Evolutionary conservation across 768 basidiomycete species (phyloP), one percentile per base, ranked within the genome.

Genomic region (Ramaria sp.): DNA sequence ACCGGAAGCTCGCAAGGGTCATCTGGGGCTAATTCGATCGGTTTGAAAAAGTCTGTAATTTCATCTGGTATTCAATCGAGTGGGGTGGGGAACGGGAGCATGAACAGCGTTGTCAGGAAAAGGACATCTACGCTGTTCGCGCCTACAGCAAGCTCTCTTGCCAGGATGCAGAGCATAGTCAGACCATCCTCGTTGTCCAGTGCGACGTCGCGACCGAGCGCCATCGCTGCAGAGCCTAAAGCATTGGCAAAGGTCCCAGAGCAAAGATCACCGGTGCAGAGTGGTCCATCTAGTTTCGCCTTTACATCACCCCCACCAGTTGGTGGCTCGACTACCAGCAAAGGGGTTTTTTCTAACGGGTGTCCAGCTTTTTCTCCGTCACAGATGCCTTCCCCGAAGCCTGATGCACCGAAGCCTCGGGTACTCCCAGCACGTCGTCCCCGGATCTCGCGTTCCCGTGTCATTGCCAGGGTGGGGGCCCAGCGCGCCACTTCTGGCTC

Each of bases 391-490:
- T 52, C 62, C 62, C 4, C 70, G 69, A 54, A 58, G 62, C 15
- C 56, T 69, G 18, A 18, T 20, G 37, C 32, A 7, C 54, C 53
- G 0, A 55, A 55, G 42, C 55, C 57, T 8, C 50, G 44, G n/a
- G n/a, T n/a, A n/a, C n/a, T n/a, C n/a, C n/a, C n/a, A n/a, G n/a
- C n/a, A n/a, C n/a, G n/a, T n/a, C n/a, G n/a, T n/a, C n/a, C n/a
- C n/a, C n/a, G n/a, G n/a, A n/a, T n/a, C n/a, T n/a, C 88, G 42
- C 78, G 88, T 37, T 86, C 85, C 25, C 83, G 82, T 57, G 85
- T 90, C 38, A 87, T 89, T 43, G 84, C 87, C 0, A 78, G 75
- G 60, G 70, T 89, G 34, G 84, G 82, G 1, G 83, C 83, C 13
- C 83, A 89, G 65, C 79, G 88, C 5, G 78, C 76, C 13, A 76